Percentiles rank a stretch among this genome's conserved stretches.
These are phyloP conservation scores for Colletotrichum lentis DNA, from an alignment of 2,329 filamentous ascomycete species.

Conservation along the genomic window DNA sequence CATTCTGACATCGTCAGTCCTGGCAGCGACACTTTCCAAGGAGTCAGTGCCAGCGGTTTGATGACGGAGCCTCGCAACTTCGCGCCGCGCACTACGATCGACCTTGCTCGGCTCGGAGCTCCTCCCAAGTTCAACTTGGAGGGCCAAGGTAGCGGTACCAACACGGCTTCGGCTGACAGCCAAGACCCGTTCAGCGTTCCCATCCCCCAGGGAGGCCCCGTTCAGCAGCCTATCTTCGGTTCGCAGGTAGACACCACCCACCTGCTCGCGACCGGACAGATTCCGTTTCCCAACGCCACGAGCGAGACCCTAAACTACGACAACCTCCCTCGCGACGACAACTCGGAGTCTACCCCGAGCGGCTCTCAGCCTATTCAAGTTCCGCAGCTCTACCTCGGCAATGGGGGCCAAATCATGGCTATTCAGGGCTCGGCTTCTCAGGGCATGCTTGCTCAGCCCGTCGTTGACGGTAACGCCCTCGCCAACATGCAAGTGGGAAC, in stretches of 20 bases:
- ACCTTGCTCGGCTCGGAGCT: conserved; percentile 42
- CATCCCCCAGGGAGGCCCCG: background rate
- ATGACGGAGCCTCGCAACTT: conserved; percentile 55
- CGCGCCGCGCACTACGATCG: conserved; percentile 47
- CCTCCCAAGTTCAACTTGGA: conserved; percentile 51
- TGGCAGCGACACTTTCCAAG: conserved; percentile 18
- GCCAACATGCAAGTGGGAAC: background rate
- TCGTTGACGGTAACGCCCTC: background rate
- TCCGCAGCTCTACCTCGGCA: background rate
- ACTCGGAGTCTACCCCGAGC: background rate
- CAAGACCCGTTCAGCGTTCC: conserved; percentile 22
- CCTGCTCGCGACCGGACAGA: conserved; percentile 18
- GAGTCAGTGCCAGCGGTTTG: conserved; percentile 32
- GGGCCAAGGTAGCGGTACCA: background rate
- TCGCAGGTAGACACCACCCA: conserved; percentile 20
- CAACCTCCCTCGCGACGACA: background rate
- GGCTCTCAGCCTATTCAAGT: background rate
- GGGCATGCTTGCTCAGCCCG: background rate
- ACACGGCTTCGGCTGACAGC: background rate
- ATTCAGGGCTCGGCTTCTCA: background rate
- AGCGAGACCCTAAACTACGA: conserved; percentile 9
- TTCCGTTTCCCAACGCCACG: background rate
- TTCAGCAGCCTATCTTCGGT: conserved; percentile 17
- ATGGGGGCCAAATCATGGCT: background rate
- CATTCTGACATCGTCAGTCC: conserved; percentile 11